These are phyloP conservation scores for Symbiotaphrina buchneri DNA, from an alignment of 495 filamentous ascomycete genomes.

Conservation along the genomic window DNA sequence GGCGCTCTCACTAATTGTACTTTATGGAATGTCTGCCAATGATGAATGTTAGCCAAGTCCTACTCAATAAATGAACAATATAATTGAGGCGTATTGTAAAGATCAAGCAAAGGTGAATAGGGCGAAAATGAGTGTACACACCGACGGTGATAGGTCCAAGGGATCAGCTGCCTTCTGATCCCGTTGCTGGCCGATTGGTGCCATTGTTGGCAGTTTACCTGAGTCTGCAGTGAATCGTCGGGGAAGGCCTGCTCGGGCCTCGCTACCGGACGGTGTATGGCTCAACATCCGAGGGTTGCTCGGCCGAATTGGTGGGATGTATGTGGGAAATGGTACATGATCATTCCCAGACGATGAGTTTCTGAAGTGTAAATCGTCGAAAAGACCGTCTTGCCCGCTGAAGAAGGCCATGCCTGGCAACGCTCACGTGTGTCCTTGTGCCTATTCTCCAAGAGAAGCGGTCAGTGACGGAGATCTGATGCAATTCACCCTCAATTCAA, in stretches of 20 bases:
- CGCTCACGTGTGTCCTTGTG: too few relatives aligned
- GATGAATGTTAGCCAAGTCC: slow-evolving; percentile 1
- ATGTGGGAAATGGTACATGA: slow-evolving; percentile 45
- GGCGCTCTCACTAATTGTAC: slow-evolving; percentile 28
- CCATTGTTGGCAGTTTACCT: slow-evolving; percentile 64
- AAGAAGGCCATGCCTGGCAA: slow-evolving; percentile 50
- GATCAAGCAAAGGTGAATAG: slow-evolving; percentile 10
- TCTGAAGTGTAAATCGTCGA: slow-evolving; percentile 60
- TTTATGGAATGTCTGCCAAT: slow-evolving; percentile 26
- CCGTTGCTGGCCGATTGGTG: slow-evolving; percentile 40
- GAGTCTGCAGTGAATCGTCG: slow-evolving; percentile 89
- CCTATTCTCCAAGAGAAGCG: too few relatives aligned
- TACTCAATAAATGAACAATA: not conserved
- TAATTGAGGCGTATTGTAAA: slow-evolving; percentile 14
- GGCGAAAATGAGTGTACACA: slow-evolving; percentile 5
- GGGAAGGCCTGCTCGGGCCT: slow-evolving; percentile 51
- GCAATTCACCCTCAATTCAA: too few relatives aligned
- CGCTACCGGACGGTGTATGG: too few relatives aligned
- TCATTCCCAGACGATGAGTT: slow-evolving; percentile 47
- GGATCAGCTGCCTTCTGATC: slow-evolving; percentile 29
- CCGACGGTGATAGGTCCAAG: slow-evolving; percentile 24
- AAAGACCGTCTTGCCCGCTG: slow-evolving; percentile 37
- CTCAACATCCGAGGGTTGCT: slow-evolving; percentile 34
- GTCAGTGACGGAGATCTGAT: too few relatives aligned
- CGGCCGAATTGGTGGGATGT: slow-evolving; percentile 44